Percentiles rank a stretch among this genome's conserved stretches.
These are phyloP conservation scores for Pouteria glomerata DNA, from an alignment of 148 eudicot genomes.

Conservation along the genomic window DNA sequence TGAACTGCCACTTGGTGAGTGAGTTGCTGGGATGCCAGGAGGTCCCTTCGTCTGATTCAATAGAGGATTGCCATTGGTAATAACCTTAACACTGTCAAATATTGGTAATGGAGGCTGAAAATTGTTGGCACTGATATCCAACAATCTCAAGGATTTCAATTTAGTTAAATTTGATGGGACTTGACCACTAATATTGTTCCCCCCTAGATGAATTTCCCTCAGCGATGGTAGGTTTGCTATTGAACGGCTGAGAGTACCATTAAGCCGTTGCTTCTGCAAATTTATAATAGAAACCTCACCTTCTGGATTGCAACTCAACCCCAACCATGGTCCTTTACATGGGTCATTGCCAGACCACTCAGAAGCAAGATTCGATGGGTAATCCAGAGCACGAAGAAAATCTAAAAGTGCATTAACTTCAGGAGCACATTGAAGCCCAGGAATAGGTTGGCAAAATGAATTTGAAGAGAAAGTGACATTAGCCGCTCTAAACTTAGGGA, in stretches of 20 bases:
- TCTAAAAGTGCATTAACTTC: conserved; percentile 55
- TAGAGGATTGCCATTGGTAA: conserved; percentile 40
- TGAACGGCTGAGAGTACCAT: conserved; percentile 61
- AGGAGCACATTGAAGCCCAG: conserved; percentile 57
- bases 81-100: conserved; percentile 37
- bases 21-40: conserved; percentile 18
- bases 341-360: conserved; percentile 72
- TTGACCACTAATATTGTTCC: conserved; percentile 41
- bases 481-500: conserved; percentile 44
- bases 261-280: conserved; percentile 49
- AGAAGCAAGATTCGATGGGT: conserved; percentile 41
- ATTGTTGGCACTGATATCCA: conserved; percentile 49
- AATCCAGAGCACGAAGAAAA: conserved; percentile 40
- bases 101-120: conserved; percentile 58
- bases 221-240: conserved; percentile 38
- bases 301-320: conserved; percentile 41
- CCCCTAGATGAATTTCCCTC: conserved; percentile 41
- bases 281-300: conserved; percentile 41
- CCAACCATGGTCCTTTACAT: conserved; percentile 57
- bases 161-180: conserved; percentile 46
- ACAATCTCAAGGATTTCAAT: conserved; percentile 45
- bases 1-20: neutral
- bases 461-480: conserved; percentile 41
- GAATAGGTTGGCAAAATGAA: conserved; percentile 49
- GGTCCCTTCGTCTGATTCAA: conserved; percentile 16